Evolutionary conservation across 2,329 filamentous ascomycete genomes (phyloP).

Genomic region (Chaetomium sp.): DNA sequence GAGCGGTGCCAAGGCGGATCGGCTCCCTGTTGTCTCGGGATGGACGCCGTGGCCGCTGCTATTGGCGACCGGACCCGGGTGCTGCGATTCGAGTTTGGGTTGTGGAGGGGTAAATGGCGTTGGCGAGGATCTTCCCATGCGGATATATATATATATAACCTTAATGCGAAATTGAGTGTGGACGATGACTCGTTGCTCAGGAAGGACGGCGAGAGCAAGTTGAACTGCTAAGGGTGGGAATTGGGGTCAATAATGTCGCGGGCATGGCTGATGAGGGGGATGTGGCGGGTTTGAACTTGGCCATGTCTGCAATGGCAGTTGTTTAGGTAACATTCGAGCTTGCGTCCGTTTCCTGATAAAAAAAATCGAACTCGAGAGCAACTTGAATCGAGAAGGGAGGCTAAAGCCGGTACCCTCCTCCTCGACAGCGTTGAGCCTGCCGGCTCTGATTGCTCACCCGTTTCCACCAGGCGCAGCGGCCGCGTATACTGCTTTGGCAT

Average conservation of each 20-base stretch:
- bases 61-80: conserved; percentile 1
- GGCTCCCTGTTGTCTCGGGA: neutral
- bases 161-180: neutral
- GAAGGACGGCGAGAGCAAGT: neutral
- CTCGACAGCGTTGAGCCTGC: neutral
- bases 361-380: neutral
- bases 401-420: too few species aligned
- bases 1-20: conserved; percentile 13
- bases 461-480: neutral
- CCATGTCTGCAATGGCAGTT: neutral
- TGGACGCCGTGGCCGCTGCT: neutral
- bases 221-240: neutral
- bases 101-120: neutral
- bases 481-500: neutral
- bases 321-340: neutral
- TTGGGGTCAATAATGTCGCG: neutral
- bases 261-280: neutral
- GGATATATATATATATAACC: too few species aligned
- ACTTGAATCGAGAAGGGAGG: neutral
- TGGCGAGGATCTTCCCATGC: too few species aligned
- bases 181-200: neutral
- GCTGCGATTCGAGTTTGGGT: neutral
- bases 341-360: neutral
- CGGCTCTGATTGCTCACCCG: neutral
- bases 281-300: neutral